Evolutionary conservation across 139 green algal species (phyloP).

Genomic region (Eudorina sp.): DNA sequence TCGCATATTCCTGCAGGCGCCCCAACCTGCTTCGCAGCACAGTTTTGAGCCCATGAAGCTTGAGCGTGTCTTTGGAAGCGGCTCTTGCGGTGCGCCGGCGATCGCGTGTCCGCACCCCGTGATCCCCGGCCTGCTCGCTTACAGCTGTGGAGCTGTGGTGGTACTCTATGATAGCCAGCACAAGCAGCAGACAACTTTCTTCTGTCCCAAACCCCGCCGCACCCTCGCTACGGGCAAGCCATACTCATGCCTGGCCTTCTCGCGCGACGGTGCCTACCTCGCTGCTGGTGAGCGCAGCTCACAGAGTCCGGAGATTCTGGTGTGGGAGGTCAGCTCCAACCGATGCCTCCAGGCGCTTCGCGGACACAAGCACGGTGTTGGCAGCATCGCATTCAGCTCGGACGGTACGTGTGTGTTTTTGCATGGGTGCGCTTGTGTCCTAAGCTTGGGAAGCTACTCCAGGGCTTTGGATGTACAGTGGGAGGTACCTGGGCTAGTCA

Average conservation of each 20-base stretch:
- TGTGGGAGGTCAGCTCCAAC: conserved; percentile 54
- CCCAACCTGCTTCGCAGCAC: not conserved
- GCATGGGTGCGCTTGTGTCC: too few relatives aligned
- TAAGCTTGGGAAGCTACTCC: too few relatives aligned
- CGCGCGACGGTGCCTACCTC: conserved; percentile 46
- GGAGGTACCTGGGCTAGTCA: too few relatives aligned
- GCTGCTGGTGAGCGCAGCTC: conserved; percentile 59
- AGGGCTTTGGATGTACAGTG: too few relatives aligned
- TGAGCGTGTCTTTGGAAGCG: conserved; percentile 9
- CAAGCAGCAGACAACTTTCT: conserved; percentile 50
- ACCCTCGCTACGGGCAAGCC: conserved; percentile 1
- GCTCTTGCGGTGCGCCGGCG: not conserved
- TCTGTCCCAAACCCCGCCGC: conserved; percentile 17
- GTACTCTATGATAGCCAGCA: conserved; percentile 41
- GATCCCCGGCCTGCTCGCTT: conserved; percentile 30
- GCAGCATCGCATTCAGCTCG: conserved; percentile 57
- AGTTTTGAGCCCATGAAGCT: conserved; percentile 33
- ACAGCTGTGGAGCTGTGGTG: conserved; percentile 44
- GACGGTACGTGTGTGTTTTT: conserved; percentile 48
- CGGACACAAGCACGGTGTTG: conserved; percentile 64
- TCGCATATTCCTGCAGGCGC: not conserved
- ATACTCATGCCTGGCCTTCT: conserved; percentile 52
- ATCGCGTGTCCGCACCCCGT: not conserved
- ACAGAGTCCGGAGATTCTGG: conserved; percentile 35
- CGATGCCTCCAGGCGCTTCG: conserved; percentile 35